A percentile compares a stretch with the other conserved stretches of the same genome.
Evolutionary conservation across 78 protist species (phyloP).

Genomic region (Dictyostelium capitatum): DNA sequence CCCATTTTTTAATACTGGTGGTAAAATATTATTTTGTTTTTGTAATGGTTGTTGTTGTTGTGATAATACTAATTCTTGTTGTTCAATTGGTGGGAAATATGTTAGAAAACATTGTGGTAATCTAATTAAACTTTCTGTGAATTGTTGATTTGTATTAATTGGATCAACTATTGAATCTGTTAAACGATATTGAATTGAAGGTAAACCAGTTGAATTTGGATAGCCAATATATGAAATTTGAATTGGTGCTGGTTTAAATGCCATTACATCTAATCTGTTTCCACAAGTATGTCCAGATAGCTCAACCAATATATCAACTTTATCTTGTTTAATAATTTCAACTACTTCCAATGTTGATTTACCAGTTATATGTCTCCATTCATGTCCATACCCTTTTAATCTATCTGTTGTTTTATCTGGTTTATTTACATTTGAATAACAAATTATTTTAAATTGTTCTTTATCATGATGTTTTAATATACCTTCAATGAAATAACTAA

Average conservation of each 20-base stretch:
- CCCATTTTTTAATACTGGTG: constrained; percentile 58
- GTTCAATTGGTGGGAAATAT: constrained; percentile 27
- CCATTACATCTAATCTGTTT: constrained; percentile 84
- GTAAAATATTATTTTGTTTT: not conserved
- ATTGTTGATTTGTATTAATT: constrained; percentile 32
- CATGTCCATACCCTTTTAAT: constrained; percentile 15
- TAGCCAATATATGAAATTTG: constrained; percentile 88
- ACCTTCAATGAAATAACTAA: constrained; percentile 86
- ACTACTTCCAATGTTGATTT: constrained; percentile 10
- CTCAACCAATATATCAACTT: constrained; percentile 88
- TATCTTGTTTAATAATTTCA: constrained; percentile 34
- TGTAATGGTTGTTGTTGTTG: not conserved
- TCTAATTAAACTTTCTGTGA: constrained; percentile 66
- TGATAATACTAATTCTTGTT: not conserved
- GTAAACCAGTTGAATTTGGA: constrained; percentile 89
- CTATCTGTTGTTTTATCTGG: constrained; percentile 63
- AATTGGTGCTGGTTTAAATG: constrained; percentile 82
- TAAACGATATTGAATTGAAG: constrained; percentile 78
- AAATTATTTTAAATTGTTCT: constrained; percentile 20
- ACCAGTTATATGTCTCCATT: constrained; percentile 68
- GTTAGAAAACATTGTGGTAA: constrained; percentile 79
- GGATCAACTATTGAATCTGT: constrained; percentile 86
- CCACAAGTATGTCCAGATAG: constrained; percentile 89
- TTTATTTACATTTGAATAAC: constrained; percentile 47
- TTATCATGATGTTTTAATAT: constrained; percentile 65